phyloP scores from a whole-genome alignment of 495 filamentous ascomycete species.

The Penicillium egyptiacum region DNA sequence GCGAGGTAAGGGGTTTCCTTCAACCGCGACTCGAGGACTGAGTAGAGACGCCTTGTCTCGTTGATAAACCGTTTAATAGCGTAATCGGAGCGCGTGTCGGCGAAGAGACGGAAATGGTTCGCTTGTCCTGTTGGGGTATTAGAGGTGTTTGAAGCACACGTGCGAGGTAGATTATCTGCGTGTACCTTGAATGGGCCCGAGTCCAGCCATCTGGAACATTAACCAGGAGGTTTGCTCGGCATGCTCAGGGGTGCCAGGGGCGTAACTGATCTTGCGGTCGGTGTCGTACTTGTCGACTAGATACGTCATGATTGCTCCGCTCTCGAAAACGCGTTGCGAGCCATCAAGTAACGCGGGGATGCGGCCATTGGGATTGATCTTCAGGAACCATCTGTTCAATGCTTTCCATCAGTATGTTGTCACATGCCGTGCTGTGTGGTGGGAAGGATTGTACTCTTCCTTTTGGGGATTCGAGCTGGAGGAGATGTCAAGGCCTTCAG shows the following conservation, averaged over 20 bases:
- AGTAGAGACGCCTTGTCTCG: constrained; percentile 41
- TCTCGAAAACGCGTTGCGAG: constrained; percentile 47
- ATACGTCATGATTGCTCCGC: constrained; percentile 50
- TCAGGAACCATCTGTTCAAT: constrained; percentile 65
- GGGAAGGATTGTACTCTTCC: constrained; percentile 45
- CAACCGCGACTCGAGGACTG: constrained; percentile 45
- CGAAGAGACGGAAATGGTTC: constrained; percentile 44
- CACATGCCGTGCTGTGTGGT: background rate
- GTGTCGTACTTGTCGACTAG: constrained; percentile 48
- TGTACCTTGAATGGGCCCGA: constrained; percentile 44
- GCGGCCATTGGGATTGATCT: constrained; percentile 87
- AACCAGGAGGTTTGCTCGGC: constrained; percentile 49
- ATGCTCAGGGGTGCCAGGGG: constrained; percentile 42
- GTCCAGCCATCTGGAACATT: constrained; percentile 44
- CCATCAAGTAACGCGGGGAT: constrained; percentile 67
- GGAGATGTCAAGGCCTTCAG: constrained; percentile 58
- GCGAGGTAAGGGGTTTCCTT: constrained; percentile 44
- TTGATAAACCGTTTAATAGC: constrained; percentile 42
- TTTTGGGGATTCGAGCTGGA: constrained; percentile 65
- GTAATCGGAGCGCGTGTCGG: constrained; percentile 38
- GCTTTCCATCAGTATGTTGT: constrained; percentile 8
- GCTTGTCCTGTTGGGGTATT: constrained; percentile 35
- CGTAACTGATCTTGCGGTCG: constrained; percentile 44
- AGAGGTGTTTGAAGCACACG: background rate
- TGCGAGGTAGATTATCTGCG: background rate